phyloP scores from a whole-genome alignment of 768 basidiomycete species.

The Aureoboletus auriporus region DNA sequence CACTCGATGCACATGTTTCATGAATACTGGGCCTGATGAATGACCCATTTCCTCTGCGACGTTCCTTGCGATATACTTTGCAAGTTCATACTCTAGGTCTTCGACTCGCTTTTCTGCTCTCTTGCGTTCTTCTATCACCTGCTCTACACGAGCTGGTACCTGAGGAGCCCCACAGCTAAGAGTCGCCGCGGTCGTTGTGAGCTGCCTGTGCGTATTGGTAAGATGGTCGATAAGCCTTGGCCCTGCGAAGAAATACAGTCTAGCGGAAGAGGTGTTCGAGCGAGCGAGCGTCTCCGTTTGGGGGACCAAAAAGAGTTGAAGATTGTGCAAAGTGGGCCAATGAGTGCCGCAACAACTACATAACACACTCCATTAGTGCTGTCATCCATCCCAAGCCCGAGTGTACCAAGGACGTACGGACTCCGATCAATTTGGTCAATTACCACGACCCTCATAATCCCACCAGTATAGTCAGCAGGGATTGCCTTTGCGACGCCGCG shows the following conservation, averaged over 20 bases:
- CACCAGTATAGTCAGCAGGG: slow-evolving; percentile 71
- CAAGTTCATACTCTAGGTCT: slow-evolving; percentile 67
- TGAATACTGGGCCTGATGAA: slow-evolving; percentile 29
- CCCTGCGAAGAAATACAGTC: slow-evolving; percentile 81
- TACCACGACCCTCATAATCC: slow-evolving; percentile 72
- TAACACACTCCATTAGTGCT: not conserved
- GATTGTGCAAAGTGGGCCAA: slow-evolving; percentile 68
- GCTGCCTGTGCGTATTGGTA: slow-evolving; percentile 49
- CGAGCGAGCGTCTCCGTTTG: slow-evolving; percentile 65
- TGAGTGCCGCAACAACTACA: slow-evolving; percentile 81
- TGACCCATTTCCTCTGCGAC: slow-evolving; percentile 37
- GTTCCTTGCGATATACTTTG: slow-evolving; percentile 41
- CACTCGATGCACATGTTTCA: slow-evolving; percentile 51
- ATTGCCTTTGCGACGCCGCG: slow-evolving; percentile 52
- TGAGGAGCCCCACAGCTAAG: slow-evolving; percentile 67
- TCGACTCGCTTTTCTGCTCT: slow-evolving; percentile 62
- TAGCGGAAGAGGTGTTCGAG: slow-evolving; percentile 56
- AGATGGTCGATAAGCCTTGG: slow-evolving; percentile 68
- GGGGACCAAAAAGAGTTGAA: slow-evolving; percentile 68
- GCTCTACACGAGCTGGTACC: slow-evolving; percentile 64
- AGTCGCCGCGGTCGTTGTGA: slow-evolving; percentile 53
- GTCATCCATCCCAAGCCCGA: slow-evolving; percentile 8
- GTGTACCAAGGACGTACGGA: slow-evolving; percentile 45
- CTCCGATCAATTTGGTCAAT: slow-evolving; percentile 83
- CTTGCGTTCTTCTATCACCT: slow-evolving; percentile 64